These are phyloP conservation scores for Aphanomyces euteiches DNA, from an alignment of 352 stramenopile genomes.

Conservation along the genomic window DNA sequence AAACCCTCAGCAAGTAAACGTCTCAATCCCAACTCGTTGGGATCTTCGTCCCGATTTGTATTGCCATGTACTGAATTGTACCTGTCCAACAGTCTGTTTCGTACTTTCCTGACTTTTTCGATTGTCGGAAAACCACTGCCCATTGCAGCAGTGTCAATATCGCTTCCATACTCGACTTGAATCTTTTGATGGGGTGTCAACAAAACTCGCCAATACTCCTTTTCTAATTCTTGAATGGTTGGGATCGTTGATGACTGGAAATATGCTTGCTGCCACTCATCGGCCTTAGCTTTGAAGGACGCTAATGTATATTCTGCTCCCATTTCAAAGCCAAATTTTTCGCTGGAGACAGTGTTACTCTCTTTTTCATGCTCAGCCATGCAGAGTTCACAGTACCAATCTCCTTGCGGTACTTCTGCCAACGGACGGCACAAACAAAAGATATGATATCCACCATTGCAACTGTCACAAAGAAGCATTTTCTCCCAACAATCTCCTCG, in stretches of 20 bases:
- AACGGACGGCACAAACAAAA: constrained; percentile 71
- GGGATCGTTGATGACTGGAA: constrained; percentile 39
- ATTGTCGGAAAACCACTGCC: constrained; percentile 83
- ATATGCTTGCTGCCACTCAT: constrained; percentile 77
- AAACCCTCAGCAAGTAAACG: constrained; percentile 11
- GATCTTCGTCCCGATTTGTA: background rate
- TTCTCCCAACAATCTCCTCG: constrained; percentile 75
- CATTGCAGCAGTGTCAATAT: constrained; percentile 82
- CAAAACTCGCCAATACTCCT: constrained; percentile 87
- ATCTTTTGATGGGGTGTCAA: constrained; percentile 70
- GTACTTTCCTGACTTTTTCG: constrained; percentile 36
- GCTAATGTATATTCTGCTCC: constrained; percentile 70
- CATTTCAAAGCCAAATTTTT: constrained; percentile 82
- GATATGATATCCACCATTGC: constrained; percentile 75
- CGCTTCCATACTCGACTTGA: constrained; percentile 90
- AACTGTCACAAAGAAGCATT: constrained; percentile 77
- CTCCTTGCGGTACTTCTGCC: constrained; percentile 50
- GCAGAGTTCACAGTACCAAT: constrained; percentile 78
- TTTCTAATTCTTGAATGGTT: constrained; percentile 55
- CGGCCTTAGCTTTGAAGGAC: constrained; percentile 79
- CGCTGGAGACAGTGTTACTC: constrained; percentile 39
- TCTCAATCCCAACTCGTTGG: constrained; percentile 17
- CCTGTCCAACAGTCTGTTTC: constrained; percentile 12
- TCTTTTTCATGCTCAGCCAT: constrained; percentile 49
- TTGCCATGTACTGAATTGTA: constrained; percentile 15